Conservation (phyloP, 257 asterid genomes). For the Fraxinus anomala region DNA sequence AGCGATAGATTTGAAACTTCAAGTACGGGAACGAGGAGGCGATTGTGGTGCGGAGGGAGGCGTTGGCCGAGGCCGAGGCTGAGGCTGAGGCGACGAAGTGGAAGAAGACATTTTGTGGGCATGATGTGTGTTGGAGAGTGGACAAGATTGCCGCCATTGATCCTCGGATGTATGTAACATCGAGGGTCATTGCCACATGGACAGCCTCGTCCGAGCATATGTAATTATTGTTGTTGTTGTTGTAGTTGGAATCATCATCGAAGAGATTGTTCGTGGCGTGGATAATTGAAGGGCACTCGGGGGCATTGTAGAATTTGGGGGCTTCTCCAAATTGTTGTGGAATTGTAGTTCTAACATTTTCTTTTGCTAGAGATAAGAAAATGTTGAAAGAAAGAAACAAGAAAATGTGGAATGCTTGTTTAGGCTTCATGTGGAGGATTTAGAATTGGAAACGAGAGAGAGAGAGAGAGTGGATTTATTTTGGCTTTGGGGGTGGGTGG, state of each 20-base stretch:
- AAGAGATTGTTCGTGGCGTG: background rate
- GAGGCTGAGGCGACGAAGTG: constrained; percentile 77
- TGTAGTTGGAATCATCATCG: background rate
- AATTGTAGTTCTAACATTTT: constrained; percentile 23
- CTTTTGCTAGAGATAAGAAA: constrained; percentile 16
- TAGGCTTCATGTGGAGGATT: constrained; percentile 36
- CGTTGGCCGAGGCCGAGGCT: constrained; percentile 58
- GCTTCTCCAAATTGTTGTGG: constrained; percentile 75
- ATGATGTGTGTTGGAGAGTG: constrained; percentile 78
- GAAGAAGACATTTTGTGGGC: constrained; percentile 73
- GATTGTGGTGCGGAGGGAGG: constrained; percentile 48
- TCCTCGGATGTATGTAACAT: constrained; percentile 78
- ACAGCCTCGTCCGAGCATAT: constrained; percentile 57
- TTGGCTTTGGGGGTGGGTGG: background rate
- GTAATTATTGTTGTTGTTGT: background rate
- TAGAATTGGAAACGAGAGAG: constrained; percentile 25
- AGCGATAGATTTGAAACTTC: constrained; percentile 53
- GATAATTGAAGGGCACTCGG: constrained; percentile 48
- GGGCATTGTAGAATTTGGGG: constrained; percentile 81
- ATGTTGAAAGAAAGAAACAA: constrained; percentile 33
- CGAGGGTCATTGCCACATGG: constrained; percentile 91
- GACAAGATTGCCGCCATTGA: constrained; percentile 91
- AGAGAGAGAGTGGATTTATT: constrained; percentile 3
- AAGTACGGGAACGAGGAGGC: constrained; percentile 74
- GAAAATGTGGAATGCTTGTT: constrained; percentile 15